Evolutionary conservation across 2,329 filamentous ascomycete genomes (phyloP), one percentile per base, ranked within the genome.

Genomic region (Scedosporium minutisporum): DNA sequence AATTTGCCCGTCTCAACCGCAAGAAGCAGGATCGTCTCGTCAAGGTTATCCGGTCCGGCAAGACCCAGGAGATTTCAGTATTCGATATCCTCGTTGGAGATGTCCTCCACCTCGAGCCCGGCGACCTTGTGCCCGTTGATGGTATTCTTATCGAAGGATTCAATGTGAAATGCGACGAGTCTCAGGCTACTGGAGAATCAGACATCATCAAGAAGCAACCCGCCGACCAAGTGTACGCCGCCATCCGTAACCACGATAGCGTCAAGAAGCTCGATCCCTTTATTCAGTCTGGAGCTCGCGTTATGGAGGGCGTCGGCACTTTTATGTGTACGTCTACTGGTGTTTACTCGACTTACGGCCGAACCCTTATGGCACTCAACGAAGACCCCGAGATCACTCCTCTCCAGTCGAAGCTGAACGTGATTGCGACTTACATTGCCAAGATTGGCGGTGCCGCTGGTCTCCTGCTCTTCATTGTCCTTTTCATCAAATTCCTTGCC

Each of bases 401-500:
- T 12, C 80, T 92, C 21, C 89, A 92, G 73, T 86, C 85, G 64
- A 92, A 91, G 75, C 80, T 92, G 61, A 90, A 89, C 69, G 79
- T 84, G 64, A 85, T 92, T 66, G 89, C 89, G 64, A 87, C 89
- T 66, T 90, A 88, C 76, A 91, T 91, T 71, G 88, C 88, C 63
- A 90, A 89, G 73, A 77, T 91, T 42, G 88, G 88, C 74, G 91
- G 90, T 71, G 86, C 81, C 60, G 90, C 91, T 58, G 91, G 89
- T 66, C 78, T 95, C 14, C 77, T 91, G 7, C 80, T 96, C 57
- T 96, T 97, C 75, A 80, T 93, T 57, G 88, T 96, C 57, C 80
- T 96, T 14, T 85, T 96, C 69, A 93, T 96, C 76, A 84, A 91
- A 69, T 97, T 96, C 71, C 78, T 95, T 9, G 90, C 87, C 58